These are phyloP conservation scores for Stagonosporopsis cucurbitacearum DNA, from an alignment of 2,329 filamentous ascomycete genomes.

Conservation along the genomic window DNA sequence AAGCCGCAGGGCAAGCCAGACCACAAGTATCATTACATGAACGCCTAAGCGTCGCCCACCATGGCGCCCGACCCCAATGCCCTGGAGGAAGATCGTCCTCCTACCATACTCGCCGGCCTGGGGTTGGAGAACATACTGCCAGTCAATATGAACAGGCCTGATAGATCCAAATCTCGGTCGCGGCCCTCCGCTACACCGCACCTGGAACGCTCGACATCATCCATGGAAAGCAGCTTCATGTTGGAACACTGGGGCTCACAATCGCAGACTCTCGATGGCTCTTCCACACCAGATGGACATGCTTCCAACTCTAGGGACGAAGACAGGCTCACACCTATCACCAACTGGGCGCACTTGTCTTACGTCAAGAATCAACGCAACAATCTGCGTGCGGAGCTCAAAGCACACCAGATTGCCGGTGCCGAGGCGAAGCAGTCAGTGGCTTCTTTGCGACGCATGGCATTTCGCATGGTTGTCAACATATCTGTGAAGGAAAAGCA, in stretches of 20 bases:
- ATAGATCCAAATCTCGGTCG: conserved; percentile 26
- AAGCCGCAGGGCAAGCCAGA: not conserved
- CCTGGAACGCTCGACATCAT: conserved; percentile 41
- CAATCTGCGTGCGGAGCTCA: conserved; percentile 41
- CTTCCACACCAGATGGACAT: conserved; percentile 19
- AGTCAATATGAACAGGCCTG: conserved; percentile 31
- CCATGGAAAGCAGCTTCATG: conserved; percentile 44
- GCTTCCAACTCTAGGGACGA: conserved; percentile 26
- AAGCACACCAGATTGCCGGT: conserved; percentile 42
- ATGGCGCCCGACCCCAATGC: conserved; percentile 21
- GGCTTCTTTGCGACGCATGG: conserved; percentile 43
- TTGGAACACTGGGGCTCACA: conserved; percentile 35
- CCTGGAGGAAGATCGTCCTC: conserved; percentile 28
- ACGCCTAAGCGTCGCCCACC: conserved; percentile 2
- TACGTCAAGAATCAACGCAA: conserved; percentile 47
- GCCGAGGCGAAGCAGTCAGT: conserved; percentile 45
- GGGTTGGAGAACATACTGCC: conserved; percentile 42
- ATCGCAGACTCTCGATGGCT: conserved; percentile 18
- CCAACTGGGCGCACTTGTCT: conserved; percentile 47
- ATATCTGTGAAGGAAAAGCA: conserved; percentile 50
- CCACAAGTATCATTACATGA: conserved; percentile 3
- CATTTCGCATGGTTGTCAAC: conserved; percentile 49
- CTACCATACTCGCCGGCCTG: conserved; percentile 25
- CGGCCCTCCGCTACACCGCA: conserved; percentile 33
- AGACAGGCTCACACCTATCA: conserved; percentile 36